phyloP scores from a whole-genome alignment of 176 grass and related monocot species.

The Alopecurus myosuroides region DNA sequence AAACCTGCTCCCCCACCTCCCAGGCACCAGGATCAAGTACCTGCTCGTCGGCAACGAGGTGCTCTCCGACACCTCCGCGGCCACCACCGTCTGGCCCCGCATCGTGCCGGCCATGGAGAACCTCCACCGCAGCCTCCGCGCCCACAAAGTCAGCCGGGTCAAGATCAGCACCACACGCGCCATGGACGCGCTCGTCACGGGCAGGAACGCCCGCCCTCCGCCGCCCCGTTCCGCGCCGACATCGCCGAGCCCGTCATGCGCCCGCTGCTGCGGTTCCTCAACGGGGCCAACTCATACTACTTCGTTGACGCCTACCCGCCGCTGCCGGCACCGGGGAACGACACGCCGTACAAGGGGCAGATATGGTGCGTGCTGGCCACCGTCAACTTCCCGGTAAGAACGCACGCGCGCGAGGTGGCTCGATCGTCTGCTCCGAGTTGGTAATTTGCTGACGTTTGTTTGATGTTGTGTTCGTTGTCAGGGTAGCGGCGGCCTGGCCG shows the following conservation, averaged over 20 bases:
- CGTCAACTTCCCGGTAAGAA: no score
- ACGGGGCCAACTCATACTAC: slow-evolving; percentile 71
- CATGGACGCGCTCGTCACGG: slow-evolving; percentile 59
- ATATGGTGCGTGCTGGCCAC: no score
- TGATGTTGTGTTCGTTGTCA: background rate
- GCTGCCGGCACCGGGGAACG: no score
- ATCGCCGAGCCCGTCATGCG: slow-evolving; percentile 57
- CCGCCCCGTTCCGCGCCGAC: slow-evolving; percentile 58
- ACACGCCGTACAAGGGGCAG: no score
- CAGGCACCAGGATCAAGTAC: slow-evolving; percentile 52
- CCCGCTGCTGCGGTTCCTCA: slow-evolving; percentile 63
- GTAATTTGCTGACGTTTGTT: background rate
- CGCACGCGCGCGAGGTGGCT: no score
- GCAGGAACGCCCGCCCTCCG: slow-evolving; percentile 53
- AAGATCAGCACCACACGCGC: slow-evolving; percentile 88
- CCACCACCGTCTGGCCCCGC: slow-evolving; percentile 43
- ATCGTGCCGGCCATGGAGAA: slow-evolving; percentile 83
- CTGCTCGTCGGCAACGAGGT: slow-evolving; percentile 94
- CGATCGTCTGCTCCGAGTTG: background rate
- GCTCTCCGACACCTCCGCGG: slow-evolving; percentile 64
- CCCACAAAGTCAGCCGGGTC: slow-evolving; percentile 40
- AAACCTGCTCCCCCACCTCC: slow-evolving; percentile 56
- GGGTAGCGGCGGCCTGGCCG: slow-evolving; percentile 43
- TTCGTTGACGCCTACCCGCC: slow-evolving; percentile 86
- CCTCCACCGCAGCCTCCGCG: slow-evolving; percentile 48